Evolutionary conservation across 805 yeast genomes (phyloP).

Genomic region (Torulaspora franciscae): DNA sequence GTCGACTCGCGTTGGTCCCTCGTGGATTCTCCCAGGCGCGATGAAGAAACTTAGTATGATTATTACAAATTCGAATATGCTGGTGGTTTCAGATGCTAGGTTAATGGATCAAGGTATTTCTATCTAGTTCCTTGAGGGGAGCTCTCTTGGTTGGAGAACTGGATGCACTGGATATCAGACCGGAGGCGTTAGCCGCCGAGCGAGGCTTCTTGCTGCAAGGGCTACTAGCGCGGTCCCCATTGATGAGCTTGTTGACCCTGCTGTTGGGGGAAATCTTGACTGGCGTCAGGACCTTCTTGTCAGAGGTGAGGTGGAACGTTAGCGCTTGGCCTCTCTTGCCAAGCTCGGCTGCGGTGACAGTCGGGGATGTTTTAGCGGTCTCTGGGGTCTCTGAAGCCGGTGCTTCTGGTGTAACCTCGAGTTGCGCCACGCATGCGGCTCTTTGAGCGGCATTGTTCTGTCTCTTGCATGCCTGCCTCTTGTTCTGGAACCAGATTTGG

Average conservation of each 20-base stretch:
- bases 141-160: conserved; percentile 15
- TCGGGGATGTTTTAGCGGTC: too few species aligned
- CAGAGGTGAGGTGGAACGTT: conserved; percentile 33
- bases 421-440: not conserved
- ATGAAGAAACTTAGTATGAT: too few species aligned
- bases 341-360: conserved; percentile 1
- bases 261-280: conserved; percentile 33
- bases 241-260: conserved; percentile 33
- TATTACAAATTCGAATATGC: conserved; percentile 6
- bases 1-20: too few species aligned
- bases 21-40: too few species aligned
- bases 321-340: conserved; percentile 31
- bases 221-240: conserved; percentile 16
- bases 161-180: conserved; percentile 14
- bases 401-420: conserved; percentile 10
- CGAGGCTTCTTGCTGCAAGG: conserved; percentile 10
- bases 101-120: conserved; percentile 19
- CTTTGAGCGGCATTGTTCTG: conserved; percentile 30
- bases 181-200: conserved; percentile 9
- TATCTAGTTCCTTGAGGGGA: conserved; percentile 23
- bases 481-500: conserved; percentile 98
- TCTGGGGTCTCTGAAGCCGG: not conserved
- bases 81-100: not conserved
- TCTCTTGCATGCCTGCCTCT: conserved; percentile 75
- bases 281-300: conserved; percentile 30